Percentiles rank a stretch among this genome's conserved stretches.
Evolutionary conservation across 2,329 filamentous ascomycete species (phyloP).

Genomic region (Aspergillus arachidicola): DNA sequence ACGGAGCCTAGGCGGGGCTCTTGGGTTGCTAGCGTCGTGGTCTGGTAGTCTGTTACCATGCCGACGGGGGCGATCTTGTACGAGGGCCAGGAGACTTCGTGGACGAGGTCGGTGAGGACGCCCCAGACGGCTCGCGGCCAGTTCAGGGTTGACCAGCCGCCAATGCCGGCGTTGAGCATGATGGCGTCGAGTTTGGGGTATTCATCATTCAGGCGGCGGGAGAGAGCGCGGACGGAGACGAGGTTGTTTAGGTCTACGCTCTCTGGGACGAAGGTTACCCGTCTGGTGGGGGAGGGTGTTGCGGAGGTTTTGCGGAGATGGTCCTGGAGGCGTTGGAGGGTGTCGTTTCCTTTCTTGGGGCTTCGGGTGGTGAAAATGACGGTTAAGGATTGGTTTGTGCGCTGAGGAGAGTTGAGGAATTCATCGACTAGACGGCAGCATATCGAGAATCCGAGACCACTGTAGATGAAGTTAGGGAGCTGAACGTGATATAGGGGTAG

Average conservation of each 20-base stretch:
- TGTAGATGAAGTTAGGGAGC: conserved; percentile 42
- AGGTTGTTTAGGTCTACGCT: conserved; percentile 61
- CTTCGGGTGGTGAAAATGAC: conserved; percentile 84
- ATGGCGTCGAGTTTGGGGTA: conserved; percentile 75
- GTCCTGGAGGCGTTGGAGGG: conserved; percentile 63
- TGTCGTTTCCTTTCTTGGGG: conserved; percentile 71
- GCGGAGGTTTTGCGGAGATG: conserved; percentile 57
- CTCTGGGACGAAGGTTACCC: conserved; percentile 58
- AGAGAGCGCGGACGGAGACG: conserved; percentile 57
- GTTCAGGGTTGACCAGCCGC: conserved; percentile 79
- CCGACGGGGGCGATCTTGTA: conserved; percentile 71
- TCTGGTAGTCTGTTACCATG: conserved; percentile 57
- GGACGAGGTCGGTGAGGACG: conserved; percentile 63
- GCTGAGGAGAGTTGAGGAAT: conserved; percentile 71
- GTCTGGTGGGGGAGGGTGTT: conserved; percentile 43
- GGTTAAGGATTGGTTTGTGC: conserved; percentile 67
- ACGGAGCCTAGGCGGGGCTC: conserved; percentile 73
- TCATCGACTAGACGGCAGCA: conserved; percentile 86
- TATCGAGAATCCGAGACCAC: conserved; percentile 83
- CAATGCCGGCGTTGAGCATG: conserved; percentile 85
- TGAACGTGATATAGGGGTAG: neutral
- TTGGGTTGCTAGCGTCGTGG: conserved; percentile 33
- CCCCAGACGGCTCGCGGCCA: conserved; percentile 63
- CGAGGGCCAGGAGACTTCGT: conserved; percentile 72
- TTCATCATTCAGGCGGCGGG: conserved; percentile 50